Evolutionary conservation across 2,329 filamentous ascomycete species (phyloP).

Genomic region (Dendryphion nanum): DNA sequence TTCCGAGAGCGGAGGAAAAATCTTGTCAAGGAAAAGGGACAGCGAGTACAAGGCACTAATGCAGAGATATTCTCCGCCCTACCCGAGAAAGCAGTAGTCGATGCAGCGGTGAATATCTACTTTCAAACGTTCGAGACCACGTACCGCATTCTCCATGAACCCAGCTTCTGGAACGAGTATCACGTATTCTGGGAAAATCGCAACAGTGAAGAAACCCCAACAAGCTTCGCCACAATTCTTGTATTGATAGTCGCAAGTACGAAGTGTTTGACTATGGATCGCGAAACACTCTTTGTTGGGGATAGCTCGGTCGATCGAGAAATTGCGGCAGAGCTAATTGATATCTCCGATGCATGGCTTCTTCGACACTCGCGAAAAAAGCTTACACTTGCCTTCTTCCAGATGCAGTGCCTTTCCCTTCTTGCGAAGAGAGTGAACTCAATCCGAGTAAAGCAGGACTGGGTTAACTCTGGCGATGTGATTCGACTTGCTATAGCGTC

Average conservation of each 20-base stretch:
- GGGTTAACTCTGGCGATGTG: slow-evolving; percentile 52
- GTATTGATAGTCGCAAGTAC: slow-evolving; percentile 41
- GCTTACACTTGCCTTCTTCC: slow-evolving; percentile 50
- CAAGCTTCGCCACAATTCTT: slow-evolving; percentile 41
- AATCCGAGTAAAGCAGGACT: slow-evolving; percentile 55
- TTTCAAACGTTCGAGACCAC: slow-evolving; percentile 51
- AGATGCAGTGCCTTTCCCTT: slow-evolving; percentile 51
- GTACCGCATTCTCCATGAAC: slow-evolving; percentile 54
- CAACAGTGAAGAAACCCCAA: slow-evolving; percentile 17
- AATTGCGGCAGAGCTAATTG: slow-evolving; percentile 38
- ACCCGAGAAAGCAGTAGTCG: slow-evolving; percentile 38
- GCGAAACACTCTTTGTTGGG: slow-evolving; percentile 39
- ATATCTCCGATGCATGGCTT: slow-evolving; percentile 44
- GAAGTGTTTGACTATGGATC: slow-evolving; percentile 33
- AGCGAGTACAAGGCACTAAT: slow-evolving; percentile 17
- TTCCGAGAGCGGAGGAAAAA: slow-evolving; percentile 31
- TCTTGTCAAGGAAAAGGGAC: slow-evolving; percentile 18
- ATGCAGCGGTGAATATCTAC: slow-evolving; percentile 48
- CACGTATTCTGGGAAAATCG: slow-evolving; percentile 44
- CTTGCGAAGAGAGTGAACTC: slow-evolving; percentile 52
- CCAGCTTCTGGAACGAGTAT: slow-evolving; percentile 54
- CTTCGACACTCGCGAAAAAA: slow-evolving; percentile 52
- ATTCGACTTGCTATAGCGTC: slow-evolving; percentile 53
- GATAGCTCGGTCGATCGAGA: slow-evolving; percentile 44
- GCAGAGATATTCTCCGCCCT: slow-evolving; percentile 38